phyloP scores from a whole-genome alignment of 1,284 basidiomycete species.

The Trichosporon ovoides region DNA sequence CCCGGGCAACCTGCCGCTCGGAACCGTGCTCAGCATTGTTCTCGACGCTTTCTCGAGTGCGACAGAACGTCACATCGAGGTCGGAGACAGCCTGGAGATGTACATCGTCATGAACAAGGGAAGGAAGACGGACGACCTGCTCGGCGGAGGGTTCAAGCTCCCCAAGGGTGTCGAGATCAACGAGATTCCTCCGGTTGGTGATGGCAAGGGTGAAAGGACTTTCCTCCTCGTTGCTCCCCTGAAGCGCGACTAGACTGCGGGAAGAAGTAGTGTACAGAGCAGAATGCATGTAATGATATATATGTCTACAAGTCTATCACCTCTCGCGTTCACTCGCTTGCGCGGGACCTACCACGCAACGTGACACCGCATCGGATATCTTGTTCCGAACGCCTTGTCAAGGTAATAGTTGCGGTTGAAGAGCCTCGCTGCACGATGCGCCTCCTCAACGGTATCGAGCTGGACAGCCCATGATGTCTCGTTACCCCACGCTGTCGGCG shows the following conservation, averaged over 20 bases:
- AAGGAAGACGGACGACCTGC: constrained; percentile 60
- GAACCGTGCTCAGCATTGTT: constrained; percentile 74
- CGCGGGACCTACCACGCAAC: constrained; percentile 22
- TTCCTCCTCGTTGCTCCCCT: constrained; percentile 42
- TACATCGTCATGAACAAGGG: constrained; percentile 73
- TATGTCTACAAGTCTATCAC: too few relatives aligned
- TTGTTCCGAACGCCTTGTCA: constrained; percentile 9
- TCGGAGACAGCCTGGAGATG: constrained; percentile 88
- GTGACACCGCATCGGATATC: constrained; percentile 28
- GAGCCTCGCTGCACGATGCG: constrained; percentile 23
- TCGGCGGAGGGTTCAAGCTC: constrained; percentile 53
- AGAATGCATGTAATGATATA: constrained; percentile 26
- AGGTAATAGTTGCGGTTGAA: constrained; percentile 28
- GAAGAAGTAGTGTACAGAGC: constrained; percentile 9
- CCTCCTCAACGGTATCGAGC: constrained; percentile 25
- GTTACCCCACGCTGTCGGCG: background rate
- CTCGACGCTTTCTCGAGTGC: constrained; percentile 78
- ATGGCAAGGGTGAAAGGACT: constrained; percentile 40
- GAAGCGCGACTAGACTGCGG: constrained; percentile 45
- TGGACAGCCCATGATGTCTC: background rate
- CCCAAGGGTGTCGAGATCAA: constrained; percentile 55
- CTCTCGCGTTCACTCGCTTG: too few relatives aligned
- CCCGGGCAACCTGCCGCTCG: constrained; percentile 72
- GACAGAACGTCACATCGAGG: constrained; percentile 94
- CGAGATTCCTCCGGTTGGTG: constrained; percentile 40